These are phyloP conservation scores for Calonectria leucothoes DNA, from an alignment of 2,329 filamentous ascomycete genomes.

Conservation along the genomic window DNA sequence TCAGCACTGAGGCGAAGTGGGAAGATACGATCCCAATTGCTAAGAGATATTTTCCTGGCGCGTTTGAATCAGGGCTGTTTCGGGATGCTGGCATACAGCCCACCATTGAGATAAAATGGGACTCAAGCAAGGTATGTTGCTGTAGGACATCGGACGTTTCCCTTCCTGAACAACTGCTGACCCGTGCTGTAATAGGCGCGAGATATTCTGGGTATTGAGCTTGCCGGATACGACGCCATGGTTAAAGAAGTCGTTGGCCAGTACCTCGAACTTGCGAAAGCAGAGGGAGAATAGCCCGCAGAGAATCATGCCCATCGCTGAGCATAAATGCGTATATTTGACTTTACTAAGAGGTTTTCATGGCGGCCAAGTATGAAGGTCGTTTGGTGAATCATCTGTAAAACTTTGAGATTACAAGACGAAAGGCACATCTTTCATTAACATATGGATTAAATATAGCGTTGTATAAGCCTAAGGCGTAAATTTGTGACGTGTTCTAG, in stretches of 20 bases:
- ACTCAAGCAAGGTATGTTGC: not conserved
- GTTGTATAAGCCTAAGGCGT: too few species aligned
- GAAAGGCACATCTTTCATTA: too few species aligned
- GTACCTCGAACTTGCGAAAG: not conserved
- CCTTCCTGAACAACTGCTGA: not conserved
- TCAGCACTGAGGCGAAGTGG: not conserved
- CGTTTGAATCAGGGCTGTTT: constrained; percentile 9
- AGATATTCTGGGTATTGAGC: constrained; percentile 2
- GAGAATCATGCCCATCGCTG: too few species aligned
- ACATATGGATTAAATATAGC: too few species aligned
- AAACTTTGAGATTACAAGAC: too few species aligned
- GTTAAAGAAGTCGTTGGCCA: constrained; percentile 10
- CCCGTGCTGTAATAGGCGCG: not conserved
- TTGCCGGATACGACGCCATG: not conserved
- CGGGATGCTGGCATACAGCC: not conserved
- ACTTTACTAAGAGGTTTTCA: too few species aligned
- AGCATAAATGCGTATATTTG: too few species aligned
- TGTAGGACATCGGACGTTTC: too few species aligned
- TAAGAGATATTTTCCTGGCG: constrained; percentile 6
- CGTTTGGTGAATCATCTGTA: too few species aligned
- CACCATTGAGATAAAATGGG: not conserved
- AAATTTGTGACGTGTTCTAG: too few species aligned
- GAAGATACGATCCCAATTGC: constrained; percentile 13
- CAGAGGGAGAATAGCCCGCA: not conserved
- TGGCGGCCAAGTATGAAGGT: too few species aligned